Evolutionary conservation across 306 rosid genomes (phyloP).

Genomic region (Clitoria ternatea): DNA sequence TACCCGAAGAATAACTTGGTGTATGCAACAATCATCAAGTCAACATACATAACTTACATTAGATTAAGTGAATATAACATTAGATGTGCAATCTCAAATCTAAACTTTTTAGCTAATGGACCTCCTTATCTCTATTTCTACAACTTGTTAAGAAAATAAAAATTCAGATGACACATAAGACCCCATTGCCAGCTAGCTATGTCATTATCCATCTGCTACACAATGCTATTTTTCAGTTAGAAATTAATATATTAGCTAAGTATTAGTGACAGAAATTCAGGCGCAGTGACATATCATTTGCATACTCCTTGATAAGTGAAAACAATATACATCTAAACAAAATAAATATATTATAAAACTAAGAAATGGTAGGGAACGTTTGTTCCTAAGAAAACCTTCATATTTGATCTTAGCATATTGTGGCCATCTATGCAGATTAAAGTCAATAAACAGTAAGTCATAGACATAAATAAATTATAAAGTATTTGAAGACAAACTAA

Average conservation of each 20-base stretch:
- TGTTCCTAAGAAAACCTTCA: slow-evolving; percentile 70
- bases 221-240: background rate
- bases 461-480: slow-evolving; percentile 19
- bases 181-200: background rate
- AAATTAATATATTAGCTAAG: background rate
- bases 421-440: slow-evolving; percentile 43
- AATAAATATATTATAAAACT: background rate
- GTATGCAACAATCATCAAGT: background rate
- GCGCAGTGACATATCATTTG: background rate
- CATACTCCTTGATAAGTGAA: background rate
- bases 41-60: background rate
- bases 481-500: background rate
- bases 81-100: background rate
- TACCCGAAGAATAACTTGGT: background rate
- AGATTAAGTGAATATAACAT: background rate
- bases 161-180: background rate
- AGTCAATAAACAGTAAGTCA: slow-evolving; percentile 2
- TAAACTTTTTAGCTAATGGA: background rate
- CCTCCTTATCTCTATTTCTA: background rate
- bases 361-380: slow-evolving; percentile 73
- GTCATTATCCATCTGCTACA: background rate
- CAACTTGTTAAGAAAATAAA: background rate
- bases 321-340: background rate
- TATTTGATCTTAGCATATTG: slow-evolving; percentile 65
- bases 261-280: background rate